These are phyloP conservation scores for Leccinum broughii DNA, from an alignment of 768 basidiomycete species.

Conservation along the genomic window DNA sequence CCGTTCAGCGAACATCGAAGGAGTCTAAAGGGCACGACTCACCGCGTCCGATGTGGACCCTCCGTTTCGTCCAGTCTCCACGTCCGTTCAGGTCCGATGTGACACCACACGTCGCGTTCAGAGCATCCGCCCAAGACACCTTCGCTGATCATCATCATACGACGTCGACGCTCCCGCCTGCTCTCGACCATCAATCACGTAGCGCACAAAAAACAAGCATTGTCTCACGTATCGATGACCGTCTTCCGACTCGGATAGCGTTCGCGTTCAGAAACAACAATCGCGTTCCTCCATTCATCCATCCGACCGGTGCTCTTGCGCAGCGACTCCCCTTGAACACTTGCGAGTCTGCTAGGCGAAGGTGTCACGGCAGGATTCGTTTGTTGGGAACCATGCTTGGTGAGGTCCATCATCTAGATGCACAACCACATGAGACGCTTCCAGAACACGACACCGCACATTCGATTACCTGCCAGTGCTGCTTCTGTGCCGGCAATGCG, in stretches of 20 bases:
- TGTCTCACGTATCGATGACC: slow-evolving; percentile 61
- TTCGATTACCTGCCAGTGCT: slow-evolving; percentile 49
- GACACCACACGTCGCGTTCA: slow-evolving; percentile 84
- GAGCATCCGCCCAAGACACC: slow-evolving; percentile 63
- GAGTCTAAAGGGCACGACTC: slow-evolving; percentile 11
- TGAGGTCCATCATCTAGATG: slow-evolving; percentile 55
- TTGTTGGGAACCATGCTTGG: slow-evolving; percentile 37
- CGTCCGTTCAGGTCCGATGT: slow-evolving; percentile 42
- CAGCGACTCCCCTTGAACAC: slow-evolving; percentile 39
- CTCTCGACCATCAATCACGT: neutral
- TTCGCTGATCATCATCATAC: slow-evolving; percentile 57
- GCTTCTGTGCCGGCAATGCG: slow-evolving; percentile 64
- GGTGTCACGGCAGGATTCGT: neutral
- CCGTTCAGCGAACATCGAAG: slow-evolving; percentile 4
- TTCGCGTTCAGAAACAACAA: slow-evolving; percentile 69
- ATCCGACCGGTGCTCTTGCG: slow-evolving; percentile 64
- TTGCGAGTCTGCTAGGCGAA: slow-evolving; percentile 17
- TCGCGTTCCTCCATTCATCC: slow-evolving; percentile 71
- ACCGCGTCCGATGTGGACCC: slow-evolving; percentile 87
- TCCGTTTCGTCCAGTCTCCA: slow-evolving; percentile 94
- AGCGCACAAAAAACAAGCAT: neutral
- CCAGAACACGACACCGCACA: neutral
- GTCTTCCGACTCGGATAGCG: slow-evolving; percentile 57
- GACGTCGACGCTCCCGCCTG: slow-evolving; percentile 78
- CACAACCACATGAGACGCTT: neutral